Evolutionary conservation across 179 eudicot genomes (phyloP).

Genomic region (Spergularia azorica): DNA sequence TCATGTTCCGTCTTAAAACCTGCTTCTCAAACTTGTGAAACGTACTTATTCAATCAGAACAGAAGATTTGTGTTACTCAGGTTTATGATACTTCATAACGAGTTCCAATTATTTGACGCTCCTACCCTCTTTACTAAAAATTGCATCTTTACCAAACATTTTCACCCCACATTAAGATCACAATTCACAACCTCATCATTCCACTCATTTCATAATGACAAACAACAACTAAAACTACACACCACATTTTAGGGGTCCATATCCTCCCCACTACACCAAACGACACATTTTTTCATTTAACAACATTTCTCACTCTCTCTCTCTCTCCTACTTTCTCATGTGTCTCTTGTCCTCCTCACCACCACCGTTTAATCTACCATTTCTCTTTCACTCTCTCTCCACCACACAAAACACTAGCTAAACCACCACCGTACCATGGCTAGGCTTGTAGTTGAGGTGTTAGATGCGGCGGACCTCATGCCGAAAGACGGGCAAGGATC

Average conservation of each 20-base stretch:
- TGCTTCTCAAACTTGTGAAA: too few species aligned
- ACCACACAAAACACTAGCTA: too few species aligned
- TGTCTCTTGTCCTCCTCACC: conserved; percentile 15
- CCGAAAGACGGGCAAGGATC: conserved; percentile 88
- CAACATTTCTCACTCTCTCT: background rate
- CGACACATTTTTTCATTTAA: conserved; percentile 12
- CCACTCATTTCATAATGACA: conserved; percentile 28
- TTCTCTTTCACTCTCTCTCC: background rate
- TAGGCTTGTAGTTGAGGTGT: conserved; percentile 65
- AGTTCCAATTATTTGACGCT: too few species aligned
- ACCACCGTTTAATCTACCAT: conserved; percentile 9
- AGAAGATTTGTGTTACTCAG: too few species aligned
- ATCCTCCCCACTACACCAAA: conserved; percentile 23
- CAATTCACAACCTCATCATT: background rate
- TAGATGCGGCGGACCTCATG: conserved; percentile 61
- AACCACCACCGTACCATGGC: conserved; percentile 30
- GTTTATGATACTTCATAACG: too few species aligned
- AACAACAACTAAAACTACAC: conserved; percentile 16
- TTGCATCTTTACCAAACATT: conserved; percentile 12
- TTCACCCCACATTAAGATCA: conserved; percentile 19
- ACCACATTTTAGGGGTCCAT: conserved; percentile 18
- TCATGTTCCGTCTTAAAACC: too few species aligned
- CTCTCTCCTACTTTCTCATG: conserved; percentile 7
- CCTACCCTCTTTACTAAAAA: too few species aligned
- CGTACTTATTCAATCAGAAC: too few species aligned